phyloP scores from a whole-genome alignment of 148 eudicot genomes.

The Fallopia convolvulus region DNA sequence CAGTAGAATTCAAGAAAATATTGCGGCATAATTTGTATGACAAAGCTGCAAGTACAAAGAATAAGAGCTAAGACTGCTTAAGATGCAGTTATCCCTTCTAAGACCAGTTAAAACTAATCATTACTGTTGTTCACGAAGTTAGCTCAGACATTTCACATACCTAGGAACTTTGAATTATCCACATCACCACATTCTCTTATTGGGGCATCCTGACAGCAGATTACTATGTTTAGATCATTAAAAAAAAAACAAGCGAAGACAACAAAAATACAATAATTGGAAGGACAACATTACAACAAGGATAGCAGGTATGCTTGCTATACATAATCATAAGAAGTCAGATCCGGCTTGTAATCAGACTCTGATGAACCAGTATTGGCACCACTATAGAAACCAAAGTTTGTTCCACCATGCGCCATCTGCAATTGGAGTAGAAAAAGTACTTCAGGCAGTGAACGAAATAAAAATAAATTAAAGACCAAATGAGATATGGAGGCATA shows the following conservation, averaged over 20 bases:
- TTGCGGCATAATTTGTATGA: neutral
- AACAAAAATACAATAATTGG: neutral
- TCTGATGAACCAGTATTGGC: conserved; percentile 73
- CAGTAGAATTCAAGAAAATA: neutral
- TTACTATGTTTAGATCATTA: neutral
- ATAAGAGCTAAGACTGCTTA: neutral
- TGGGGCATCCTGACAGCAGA: conserved; percentile 75
- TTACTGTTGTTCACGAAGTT: neutral
- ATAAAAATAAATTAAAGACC: neutral
- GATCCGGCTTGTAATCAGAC: conserved; percentile 86
- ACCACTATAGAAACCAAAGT: conserved; percentile 89
- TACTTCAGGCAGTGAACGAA: neutral
- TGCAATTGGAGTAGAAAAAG: conserved; percentile 16
- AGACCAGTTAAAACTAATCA: neutral
- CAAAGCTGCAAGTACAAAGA: neutral
- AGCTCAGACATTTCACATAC: conserved; percentile 20
- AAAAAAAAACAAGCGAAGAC: neutral
- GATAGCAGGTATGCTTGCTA: conserved; percentile 34
- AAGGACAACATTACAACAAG: conserved; percentile 4
- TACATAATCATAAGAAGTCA: conserved; percentile 97
- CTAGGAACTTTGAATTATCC: conserved; percentile 74
- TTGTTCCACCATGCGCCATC: conserved; percentile 99
- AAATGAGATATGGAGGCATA: conserved; percentile 27
- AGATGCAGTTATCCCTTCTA: neutral
- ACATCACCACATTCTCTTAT: conserved; percentile 91